Conservation (phyloP, 371 early-diverging fungal species). For the Dinochytrium kinnereticum region DNA sequence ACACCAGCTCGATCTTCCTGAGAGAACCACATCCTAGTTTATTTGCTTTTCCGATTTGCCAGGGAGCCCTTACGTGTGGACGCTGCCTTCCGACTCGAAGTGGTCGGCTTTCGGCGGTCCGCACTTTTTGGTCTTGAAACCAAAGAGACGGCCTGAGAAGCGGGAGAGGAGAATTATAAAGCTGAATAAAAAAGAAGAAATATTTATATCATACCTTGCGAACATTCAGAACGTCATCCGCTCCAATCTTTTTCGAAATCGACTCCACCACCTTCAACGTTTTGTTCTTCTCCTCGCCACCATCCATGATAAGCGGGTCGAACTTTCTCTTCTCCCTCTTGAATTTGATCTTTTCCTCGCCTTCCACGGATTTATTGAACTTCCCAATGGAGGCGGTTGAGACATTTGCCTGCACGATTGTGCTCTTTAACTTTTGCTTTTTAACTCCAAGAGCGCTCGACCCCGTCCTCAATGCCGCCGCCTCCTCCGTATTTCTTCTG, state of each 20-base stretch:
- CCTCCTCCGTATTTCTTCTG: slow-evolving; percentile 83
- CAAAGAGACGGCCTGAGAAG: too few species aligned
- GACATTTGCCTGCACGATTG: slow-evolving; percentile 32
- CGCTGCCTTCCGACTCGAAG: slow-evolving; percentile 97
- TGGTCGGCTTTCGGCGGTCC: too few species aligned
- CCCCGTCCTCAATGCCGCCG: slow-evolving; percentile 55
- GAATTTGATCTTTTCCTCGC: slow-evolving; percentile 77
- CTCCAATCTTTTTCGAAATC: too few species aligned
- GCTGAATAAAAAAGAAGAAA: too few species aligned
- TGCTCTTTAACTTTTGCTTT: slow-evolving; percentile 70
- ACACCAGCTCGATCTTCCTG: slow-evolving; percentile 49
- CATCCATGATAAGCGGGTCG: too few species aligned
- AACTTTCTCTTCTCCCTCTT: slow-evolving; percentile 78
- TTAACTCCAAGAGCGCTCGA: slow-evolving; percentile 59
- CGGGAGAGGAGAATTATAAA: too few species aligned
- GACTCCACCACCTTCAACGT: too few species aligned
- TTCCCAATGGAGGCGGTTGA: slow-evolving; percentile 89
- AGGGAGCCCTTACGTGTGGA: too few species aligned
- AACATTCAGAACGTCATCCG: too few species aligned
- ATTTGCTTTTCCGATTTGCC: neutral
- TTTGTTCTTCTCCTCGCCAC: too few species aligned
- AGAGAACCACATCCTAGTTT: slow-evolving; percentile 37
- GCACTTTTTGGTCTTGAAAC: too few species aligned
- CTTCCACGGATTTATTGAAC: slow-evolving; percentile 76
- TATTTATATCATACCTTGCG: too few species aligned